Base-by-base conservation (phyloP, 1,284 basidiomycete genomes). In the Fomitopsis schrenkii region DNA sequence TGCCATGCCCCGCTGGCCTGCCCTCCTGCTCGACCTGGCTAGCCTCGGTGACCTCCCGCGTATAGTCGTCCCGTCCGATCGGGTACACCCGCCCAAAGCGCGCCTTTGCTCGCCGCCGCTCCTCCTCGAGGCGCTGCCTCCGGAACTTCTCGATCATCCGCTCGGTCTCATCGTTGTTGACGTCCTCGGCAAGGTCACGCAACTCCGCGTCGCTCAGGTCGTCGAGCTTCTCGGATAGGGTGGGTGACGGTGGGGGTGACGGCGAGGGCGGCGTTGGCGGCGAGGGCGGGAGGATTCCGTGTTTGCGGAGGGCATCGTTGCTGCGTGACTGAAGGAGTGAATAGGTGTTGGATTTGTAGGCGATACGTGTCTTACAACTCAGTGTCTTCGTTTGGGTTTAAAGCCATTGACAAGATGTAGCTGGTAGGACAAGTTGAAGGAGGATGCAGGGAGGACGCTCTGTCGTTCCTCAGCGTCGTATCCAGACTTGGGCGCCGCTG, bases 41-140 rank as follows among this genome's bases (percentile, higher is more conserved):
- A 1, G 93, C 94, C 62, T 98, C 95, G 0, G 96, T 98, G 17
- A 99, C 93, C 71, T 98, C 94, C 57, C 91, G 81, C 38, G 93
- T 97, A 75, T 98, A 99, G 73, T 98, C 96, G 19, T 95, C 94
- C 65, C 97, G 80, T 35, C 87, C 87, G 64, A 99, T 97, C 2
- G 95, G 95, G 75, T 91, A 92, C 55, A 98, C 85, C 52, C 87
- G 78, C 22, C 97, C 95, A 72, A 95, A 98, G 59, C 88, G 84
- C 9, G 87, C 88, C 62, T 80, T 83, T 68, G 83, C 83, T 62
- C 84, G 79, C 61, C 86, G 83, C 35, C 77, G 78, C 59, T 81
- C 80, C 69, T 95, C 84, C 64, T 80, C 82, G 52, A 95, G 71
- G 36, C 91, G 83, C 70, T 90, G 84, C 65, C 83, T 78, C 17